phyloP scores from a whole-genome alignment of 139 green algal genomes.

The Tetraselmis chui region DNA sequence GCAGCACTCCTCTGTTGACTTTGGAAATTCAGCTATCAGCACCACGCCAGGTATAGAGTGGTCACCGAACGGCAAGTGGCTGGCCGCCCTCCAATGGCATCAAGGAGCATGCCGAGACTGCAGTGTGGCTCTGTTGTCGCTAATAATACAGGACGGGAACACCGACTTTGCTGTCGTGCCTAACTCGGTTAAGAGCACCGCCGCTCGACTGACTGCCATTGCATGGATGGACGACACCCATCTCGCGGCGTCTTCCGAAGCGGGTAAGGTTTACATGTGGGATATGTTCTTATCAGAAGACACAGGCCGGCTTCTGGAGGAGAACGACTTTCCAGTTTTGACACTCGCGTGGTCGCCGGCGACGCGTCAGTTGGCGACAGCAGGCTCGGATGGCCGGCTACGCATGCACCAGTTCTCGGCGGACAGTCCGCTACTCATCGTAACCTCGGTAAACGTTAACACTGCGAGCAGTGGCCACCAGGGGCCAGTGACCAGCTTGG shows the following conservation, averaged over 20 bases:
- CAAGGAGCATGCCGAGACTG: not conserved
- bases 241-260: not conserved
- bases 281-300: not conserved
- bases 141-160: too few species aligned
- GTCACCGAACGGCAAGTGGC: not conserved
- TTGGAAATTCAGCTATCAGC: not conserved
- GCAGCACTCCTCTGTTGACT: not conserved
- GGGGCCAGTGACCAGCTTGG: too few species aligned
- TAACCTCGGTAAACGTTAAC: too few species aligned
- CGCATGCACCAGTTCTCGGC: too few species aligned
- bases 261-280: not conserved
- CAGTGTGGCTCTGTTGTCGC: not conserved
- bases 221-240: not conserved
- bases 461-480: too few species aligned
- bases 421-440: too few species aligned
- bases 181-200: not conserved
- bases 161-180: not conserved
- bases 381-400: too few species aligned
- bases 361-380: not conserved
- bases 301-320: not conserved
- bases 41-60: not conserved
- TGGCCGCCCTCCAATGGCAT: not conserved
- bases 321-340: not conserved
- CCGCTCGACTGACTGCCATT: not conserved
- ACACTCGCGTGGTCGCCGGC: not conserved